Percentiles rank a stretch among this genome's conserved stretches.
phyloP scores from a whole-genome alignment of 176 grass and related monocot species.

The Tillandsia leiboldiana region DNA sequence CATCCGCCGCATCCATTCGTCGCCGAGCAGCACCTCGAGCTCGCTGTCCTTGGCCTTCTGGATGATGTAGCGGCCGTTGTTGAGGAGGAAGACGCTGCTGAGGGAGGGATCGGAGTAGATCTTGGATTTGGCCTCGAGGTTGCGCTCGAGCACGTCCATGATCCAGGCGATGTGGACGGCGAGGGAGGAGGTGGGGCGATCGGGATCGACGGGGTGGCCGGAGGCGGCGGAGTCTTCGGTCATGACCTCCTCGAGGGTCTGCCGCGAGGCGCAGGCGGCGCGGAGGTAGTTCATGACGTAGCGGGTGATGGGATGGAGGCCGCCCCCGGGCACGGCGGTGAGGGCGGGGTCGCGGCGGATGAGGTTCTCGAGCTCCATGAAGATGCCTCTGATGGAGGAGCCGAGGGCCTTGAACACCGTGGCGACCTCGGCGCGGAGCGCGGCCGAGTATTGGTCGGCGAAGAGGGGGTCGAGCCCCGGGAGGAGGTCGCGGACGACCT shows the following conservation, averaged over 20 bases:
- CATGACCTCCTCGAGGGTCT: conserved; percentile 95
- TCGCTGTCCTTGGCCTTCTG: conserved; percentile 91
- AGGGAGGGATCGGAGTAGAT: conserved; percentile 65
- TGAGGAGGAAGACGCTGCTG: conserved; percentile 83
- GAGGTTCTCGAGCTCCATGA: conserved; percentile 94
- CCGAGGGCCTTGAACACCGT: conserved; percentile 55
- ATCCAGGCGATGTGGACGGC: conserved; percentile 93
- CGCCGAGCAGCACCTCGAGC: conserved; percentile 67
- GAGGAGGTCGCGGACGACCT: conserved; percentile 70
- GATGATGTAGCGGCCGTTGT: conserved; percentile 83
- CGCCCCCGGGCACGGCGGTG: conserved; percentile 56
- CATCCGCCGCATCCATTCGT: conserved; percentile 88
- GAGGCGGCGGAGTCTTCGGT: conserved; percentile 45
- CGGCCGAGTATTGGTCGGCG: conserved; percentile 68
- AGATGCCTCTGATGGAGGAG: conserved; percentile 81
- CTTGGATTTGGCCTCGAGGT: conserved; percentile 87
- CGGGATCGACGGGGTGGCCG: conserved; percentile 46
- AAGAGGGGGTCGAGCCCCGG: conserved; percentile 78
- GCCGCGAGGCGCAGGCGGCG: conserved; percentile 70
- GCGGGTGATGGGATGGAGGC: conserved; percentile 84
- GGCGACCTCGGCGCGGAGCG: conserved; percentile 67
- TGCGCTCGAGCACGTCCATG: conserved; percentile 96
- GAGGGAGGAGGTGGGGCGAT: conserved; percentile 71
- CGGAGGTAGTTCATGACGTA: conserved; percentile 98
- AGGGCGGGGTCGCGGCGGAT: conserved; percentile 85